These are phyloP conservation scores for Austroboletus novae-zelandiae DNA, from an alignment of 1,284 basidiomycete species.

Conservation along the genomic window DNA sequence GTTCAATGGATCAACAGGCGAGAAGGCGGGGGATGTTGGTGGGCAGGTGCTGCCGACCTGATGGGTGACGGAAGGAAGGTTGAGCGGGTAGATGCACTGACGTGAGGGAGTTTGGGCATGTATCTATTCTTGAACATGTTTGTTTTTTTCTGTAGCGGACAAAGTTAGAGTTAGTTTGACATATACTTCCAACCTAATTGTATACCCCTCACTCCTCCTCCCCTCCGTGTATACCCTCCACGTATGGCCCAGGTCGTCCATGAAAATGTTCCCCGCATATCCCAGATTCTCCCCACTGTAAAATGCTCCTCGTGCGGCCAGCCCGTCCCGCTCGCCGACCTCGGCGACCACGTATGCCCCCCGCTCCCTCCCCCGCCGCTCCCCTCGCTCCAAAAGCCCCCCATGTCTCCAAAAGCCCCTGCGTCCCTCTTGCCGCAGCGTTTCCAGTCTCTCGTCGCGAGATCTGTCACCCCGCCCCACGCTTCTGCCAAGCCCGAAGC, in stretches of 20 bases:
- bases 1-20: slow-evolving; percentile 26
- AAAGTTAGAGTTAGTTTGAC: slow-evolving; percentile 11
- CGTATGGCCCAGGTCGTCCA: slow-evolving; percentile 43
- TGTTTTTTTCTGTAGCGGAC: background rate
- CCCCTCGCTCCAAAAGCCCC: slow-evolving; percentile 28
- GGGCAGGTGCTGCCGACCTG: background rate
- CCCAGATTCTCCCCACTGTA: slow-evolving; percentile 76
- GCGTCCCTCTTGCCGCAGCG: slow-evolving; percentile 34
- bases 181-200: slow-evolving; percentile 18
- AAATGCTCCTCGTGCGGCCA: slow-evolving; percentile 77
- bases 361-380: slow-evolving; percentile 43
- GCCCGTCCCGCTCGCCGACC: slow-evolving; percentile 64
- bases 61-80: background rate
- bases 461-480: slow-evolving; percentile 13
- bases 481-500: slow-evolving; percentile 9
- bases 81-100: slow-evolving; percentile 16
- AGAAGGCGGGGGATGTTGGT: background rate
- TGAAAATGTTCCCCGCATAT: slow-evolving; percentile 46
- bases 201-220: slow-evolving; percentile 19
- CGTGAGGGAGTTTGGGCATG: slow-evolving; percentile 1
- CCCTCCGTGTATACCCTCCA: slow-evolving; percentile 13
- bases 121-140: background rate
- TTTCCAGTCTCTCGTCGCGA: slow-evolving; percentile 36
- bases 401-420: slow-evolving; percentile 35
- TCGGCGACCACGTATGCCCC: slow-evolving; percentile 73